Percentiles rank a stretch among this genome's conserved stretches.
Evolutionary conservation across 2,329 filamentous ascomycete species (phyloP).

Genomic region (Alternaria panax): DNA sequence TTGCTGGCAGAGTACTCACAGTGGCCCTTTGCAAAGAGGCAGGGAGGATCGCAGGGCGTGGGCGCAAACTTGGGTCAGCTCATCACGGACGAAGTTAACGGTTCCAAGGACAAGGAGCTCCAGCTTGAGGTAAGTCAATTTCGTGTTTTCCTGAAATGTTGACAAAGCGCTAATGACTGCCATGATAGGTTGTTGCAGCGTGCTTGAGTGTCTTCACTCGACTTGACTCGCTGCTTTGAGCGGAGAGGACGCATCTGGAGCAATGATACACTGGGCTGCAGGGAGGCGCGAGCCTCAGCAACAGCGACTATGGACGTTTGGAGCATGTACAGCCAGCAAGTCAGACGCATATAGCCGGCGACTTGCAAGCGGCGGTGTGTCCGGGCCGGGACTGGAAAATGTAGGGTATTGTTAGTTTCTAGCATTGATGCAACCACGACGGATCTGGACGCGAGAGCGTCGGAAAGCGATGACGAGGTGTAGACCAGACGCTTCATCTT

Average conservation of each 20-base stretch:
- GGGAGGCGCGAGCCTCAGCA: slow-evolving; percentile 5
- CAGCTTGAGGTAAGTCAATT: slow-evolving; percentile 82
- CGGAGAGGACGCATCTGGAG: not conserved
- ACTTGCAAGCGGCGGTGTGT: slow-evolving; percentile 13
- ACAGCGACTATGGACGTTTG: slow-evolving; percentile 18
- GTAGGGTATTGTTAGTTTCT: slow-evolving; percentile 31
- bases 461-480: slow-evolving; percentile 16
- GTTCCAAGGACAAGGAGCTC: slow-evolving; percentile 89
- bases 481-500: slow-evolving; percentile 20
- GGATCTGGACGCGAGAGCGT: slow-evolving; percentile 34
- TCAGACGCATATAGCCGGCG: slow-evolving; percentile 17
- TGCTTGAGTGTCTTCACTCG: slow-evolving; percentile 97
- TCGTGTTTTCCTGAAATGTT: not conserved
- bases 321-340: slow-evolving; percentile 13
- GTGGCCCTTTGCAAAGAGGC: slow-evolving; percentile 90
- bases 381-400: slow-evolving; percentile 12
- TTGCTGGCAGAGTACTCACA: slow-evolving; percentile 95
- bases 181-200: slow-evolving; percentile 77
- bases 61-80: slow-evolving; percentile 91
- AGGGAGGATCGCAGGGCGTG: slow-evolving; percentile 78
- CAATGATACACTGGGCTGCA: not conserved
- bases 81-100: slow-evolving; percentile 85
- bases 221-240: slow-evolving; percentile 90
- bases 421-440: slow-evolving; percentile 38
- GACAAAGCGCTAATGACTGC: slow-evolving; percentile 30